Conservation (phyloP, 345 rosid species). For the Rubroshorea leprosula region DNA sequence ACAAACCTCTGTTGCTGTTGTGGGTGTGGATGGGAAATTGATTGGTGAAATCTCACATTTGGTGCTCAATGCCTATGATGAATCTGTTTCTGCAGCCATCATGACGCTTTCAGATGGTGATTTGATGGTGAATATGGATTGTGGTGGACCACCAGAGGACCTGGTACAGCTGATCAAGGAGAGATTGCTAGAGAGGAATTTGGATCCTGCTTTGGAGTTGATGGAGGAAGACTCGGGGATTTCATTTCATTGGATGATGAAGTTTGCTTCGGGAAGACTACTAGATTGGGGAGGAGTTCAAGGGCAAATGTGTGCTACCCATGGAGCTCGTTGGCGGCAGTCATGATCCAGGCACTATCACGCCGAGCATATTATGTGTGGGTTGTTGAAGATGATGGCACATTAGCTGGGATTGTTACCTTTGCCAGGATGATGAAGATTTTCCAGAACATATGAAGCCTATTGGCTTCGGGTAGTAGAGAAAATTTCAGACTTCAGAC, state of each 20-base stretch:
- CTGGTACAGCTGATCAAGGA: constrained; percentile 35
- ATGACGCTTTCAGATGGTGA: constrained; percentile 48
- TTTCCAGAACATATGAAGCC: constrained; percentile 36
- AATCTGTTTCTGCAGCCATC: constrained; percentile 41
- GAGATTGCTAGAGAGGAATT: constrained; percentile 37
- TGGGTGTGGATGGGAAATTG: constrained; percentile 31
- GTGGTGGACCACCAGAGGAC: constrained; percentile 41
- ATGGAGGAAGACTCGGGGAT: constrained; percentile 33
- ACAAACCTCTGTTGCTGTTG: constrained; percentile 46
- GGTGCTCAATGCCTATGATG: constrained; percentile 34
- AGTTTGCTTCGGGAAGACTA: constrained; percentile 21
- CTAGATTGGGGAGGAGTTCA: constrained; percentile 28
- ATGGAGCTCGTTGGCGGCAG: constrained; percentile 54
- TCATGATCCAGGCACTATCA: constrained; percentile 60
- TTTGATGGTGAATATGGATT: constrained; percentile 51
- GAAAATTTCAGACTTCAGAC: constrained; percentile 1
- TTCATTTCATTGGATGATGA: constrained; percentile 48
- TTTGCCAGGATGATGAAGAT: constrained; percentile 43
- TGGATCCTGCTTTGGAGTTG: constrained; percentile 30
- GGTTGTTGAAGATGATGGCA: constrained; percentile 50
- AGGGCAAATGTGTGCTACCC: constrained; percentile 45
- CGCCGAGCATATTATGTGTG: constrained; percentile 46
- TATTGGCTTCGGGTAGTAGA: neutral
- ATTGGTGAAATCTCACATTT: constrained; percentile 52
- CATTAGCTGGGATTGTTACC: constrained; percentile 45